phyloP scores from a whole-genome alignment of 352 stramenopile species.

The Phytophthora citricola region DNA sequence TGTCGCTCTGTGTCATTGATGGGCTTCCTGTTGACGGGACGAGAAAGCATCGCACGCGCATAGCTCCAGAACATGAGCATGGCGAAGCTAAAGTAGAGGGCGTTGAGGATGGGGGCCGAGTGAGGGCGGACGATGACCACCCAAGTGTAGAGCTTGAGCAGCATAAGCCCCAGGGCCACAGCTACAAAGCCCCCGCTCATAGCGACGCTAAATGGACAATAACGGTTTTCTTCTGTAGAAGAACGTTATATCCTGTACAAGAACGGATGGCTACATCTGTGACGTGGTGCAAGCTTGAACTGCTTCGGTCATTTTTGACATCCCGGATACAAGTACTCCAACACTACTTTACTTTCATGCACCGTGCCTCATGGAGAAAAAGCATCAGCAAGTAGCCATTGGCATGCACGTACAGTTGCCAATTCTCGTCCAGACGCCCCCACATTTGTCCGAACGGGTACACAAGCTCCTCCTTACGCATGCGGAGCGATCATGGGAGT shows the following conservation, averaged over 20 bases:
- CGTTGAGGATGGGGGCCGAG: slow-evolving; percentile 32
- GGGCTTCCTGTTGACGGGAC: slow-evolving; percentile 22
- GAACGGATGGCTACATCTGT: slow-evolving; percentile 23
- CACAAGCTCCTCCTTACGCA: slow-evolving; percentile 23
- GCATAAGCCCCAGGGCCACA: slow-evolving; percentile 69
- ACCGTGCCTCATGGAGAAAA: slow-evolving; percentile 15
- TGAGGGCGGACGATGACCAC: slow-evolving; percentile 42
- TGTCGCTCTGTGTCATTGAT: slow-evolving; percentile 18
- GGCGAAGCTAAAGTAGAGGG: slow-evolving; percentile 46
- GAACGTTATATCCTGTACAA: slow-evolving; percentile 16
- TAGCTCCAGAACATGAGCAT: slow-evolving; percentile 86
- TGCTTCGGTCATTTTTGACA: too few species aligned
- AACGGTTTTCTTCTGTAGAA: slow-evolving; percentile 22
- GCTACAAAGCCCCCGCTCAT: slow-evolving; percentile 55
- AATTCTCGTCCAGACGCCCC: slow-evolving; percentile 6
- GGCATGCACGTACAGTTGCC: not conserved
- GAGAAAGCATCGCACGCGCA: slow-evolving; percentile 46
- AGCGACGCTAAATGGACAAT: not conserved
- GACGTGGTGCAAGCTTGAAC: not conserved
- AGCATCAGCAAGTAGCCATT: slow-evolving; percentile 18
- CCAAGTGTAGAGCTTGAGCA: slow-evolving; percentile 68
- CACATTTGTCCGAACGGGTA: slow-evolving; percentile 1
- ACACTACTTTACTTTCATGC: slow-evolving; percentile 14
- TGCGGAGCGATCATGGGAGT: slow-evolving; percentile 41
- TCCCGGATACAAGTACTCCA: not conserved